Base-by-base conservation (phyloP, 371 early-diverging fungal species). In the Actinomortierella ambigua region DNA sequence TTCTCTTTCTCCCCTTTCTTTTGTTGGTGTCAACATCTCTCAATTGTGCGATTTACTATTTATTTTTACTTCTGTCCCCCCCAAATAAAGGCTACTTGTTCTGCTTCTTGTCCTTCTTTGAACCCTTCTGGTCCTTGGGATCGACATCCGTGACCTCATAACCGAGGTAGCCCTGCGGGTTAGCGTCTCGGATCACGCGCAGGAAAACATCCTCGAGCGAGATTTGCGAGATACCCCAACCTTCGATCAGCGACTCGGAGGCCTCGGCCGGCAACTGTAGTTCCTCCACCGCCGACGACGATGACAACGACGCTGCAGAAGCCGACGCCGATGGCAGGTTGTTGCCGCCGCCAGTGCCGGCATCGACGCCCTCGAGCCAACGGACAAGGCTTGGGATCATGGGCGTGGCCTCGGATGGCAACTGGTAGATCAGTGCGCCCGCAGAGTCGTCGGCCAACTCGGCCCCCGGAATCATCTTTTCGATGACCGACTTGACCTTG, bases 191-290 rank as follows among this genome's bases (percentile, higher is more conserved):
- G 34, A 80, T 84, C 60, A 85, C 47, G 55, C 60, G 69, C 64
- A 84, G 64, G 56, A 84, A 85, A 20, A 83, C 83, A 50, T 87
- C 87, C 69, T 89, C 87, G 8, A 90, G 68, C 7, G 87, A 85
- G n/a, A 89, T 87, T 68, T 90, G 90, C 22, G 81, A 79, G 53
- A 90, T 81, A n/a, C 88, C 90, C 81, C 86, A 90, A 11, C 81
- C 76, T 55, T 79, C 81, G 55, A 88, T 76, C 57, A 85, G 27
- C 23, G 50, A 23, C 42, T 73, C 61, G 0, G 27, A 41, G 17
- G 52, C 59, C 17, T 65, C 49, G 3, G 15, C 53, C 6, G 17
- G 5, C 48, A 20, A 47, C 76, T 57, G 41, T 60, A 50, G 34
- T 75, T 70, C 62, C 6, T 51, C 28, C 75, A 79, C 57, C 75